Conservation (phyloP, 1,284 basidiomycete species). For the Moniliella sp. region DNA sequence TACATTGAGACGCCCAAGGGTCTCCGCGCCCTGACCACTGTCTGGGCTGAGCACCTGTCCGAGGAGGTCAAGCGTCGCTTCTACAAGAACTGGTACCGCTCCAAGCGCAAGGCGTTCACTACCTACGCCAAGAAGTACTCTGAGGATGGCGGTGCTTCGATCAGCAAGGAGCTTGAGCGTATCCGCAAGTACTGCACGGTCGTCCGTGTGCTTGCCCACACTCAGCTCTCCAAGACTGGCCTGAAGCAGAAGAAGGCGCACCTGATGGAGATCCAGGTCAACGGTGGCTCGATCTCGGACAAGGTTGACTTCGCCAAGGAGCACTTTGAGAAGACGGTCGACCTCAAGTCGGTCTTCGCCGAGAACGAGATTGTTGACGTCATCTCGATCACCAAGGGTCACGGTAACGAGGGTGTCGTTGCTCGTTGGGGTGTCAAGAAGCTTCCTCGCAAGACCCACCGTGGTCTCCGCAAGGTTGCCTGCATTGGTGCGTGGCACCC, state of each 20-base stretch:
- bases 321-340: conserved; percentile 90
- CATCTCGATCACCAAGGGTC: conserved; percentile 96
- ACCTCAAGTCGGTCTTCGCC: conserved; percentile 69
- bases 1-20: conserved; percentile 99
- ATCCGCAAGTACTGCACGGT: conserved; percentile 99
- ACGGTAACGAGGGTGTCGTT: conserved; percentile 98
- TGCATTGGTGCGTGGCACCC: conserved; percentile 99
- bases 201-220: conserved; percentile 91
- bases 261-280: conserved; percentile 99
- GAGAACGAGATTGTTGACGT: conserved; percentile 90
- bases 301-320: conserved; percentile 91
- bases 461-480: conserved; percentile 84
- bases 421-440: conserved; percentile 98
- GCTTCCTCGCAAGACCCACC: conserved; percentile 94
- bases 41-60: conserved; percentile 47
- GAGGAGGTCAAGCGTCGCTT: conserved; percentile 90
- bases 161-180: conserved; percentile 87
- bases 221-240: conserved; percentile 86
- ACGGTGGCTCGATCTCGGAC: conserved; percentile 85
- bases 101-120: conserved; percentile 99
- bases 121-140: conserved; percentile 95
- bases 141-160: conserved; percentile 75
- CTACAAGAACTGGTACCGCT: conserved; percentile 99
- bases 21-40: conserved; percentile 57
- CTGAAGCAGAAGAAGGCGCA: conserved; percentile 98